These are phyloP conservation scores for Jacaranda mimosifolia DNA, from an alignment of 257 asterid species.

Conservation along the genomic window DNA sequence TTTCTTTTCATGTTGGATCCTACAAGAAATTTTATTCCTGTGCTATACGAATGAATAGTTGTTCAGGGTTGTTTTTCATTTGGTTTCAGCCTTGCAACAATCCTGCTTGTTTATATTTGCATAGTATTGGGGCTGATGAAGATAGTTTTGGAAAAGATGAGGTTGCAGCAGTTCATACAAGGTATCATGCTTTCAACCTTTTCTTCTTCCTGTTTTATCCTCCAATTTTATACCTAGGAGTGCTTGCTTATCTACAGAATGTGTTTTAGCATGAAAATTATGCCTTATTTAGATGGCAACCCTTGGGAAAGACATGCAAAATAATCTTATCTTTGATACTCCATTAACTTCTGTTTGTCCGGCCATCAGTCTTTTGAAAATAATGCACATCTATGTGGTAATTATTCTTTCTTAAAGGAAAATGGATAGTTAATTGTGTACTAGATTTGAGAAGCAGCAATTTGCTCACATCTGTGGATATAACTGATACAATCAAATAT, in stretches of 20 bases:
- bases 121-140: slow-evolving; percentile 87
- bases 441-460: not conserved
- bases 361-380: too few species aligned
- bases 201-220: slow-evolving; percentile 16
- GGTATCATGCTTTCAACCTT: slow-evolving; percentile 52
- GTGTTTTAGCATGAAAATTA: slow-evolving; percentile 19
- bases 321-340: too few species aligned
- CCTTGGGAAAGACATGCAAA: not conserved
- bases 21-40: slow-evolving; percentile 20
- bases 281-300: slow-evolving; percentile 12
- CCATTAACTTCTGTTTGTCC: too few species aligned
- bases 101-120: slow-evolving; percentile 90
- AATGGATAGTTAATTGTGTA: slow-evolving; percentile 19
- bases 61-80: slow-evolving; percentile 37
- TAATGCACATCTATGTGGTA: too few species aligned
- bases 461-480: slow-evolving; percentile 17
- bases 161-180: slow-evolving; percentile 93
- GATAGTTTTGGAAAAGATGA: slow-evolving; percentile 98
- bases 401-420: not conserved
- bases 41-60: slow-evolving; percentile 24
- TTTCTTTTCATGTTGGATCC: slow-evolving; percentile 24
- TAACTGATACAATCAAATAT: not conserved
- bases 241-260: slow-evolving; percentile 7
- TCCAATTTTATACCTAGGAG: slow-evolving; percentile 25
- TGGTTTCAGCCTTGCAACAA: slow-evolving; percentile 87